phyloP scores from a whole-genome alignment of 2,329 filamentous ascomycete genomes.

The Keithomyces neogunnii region DNA sequence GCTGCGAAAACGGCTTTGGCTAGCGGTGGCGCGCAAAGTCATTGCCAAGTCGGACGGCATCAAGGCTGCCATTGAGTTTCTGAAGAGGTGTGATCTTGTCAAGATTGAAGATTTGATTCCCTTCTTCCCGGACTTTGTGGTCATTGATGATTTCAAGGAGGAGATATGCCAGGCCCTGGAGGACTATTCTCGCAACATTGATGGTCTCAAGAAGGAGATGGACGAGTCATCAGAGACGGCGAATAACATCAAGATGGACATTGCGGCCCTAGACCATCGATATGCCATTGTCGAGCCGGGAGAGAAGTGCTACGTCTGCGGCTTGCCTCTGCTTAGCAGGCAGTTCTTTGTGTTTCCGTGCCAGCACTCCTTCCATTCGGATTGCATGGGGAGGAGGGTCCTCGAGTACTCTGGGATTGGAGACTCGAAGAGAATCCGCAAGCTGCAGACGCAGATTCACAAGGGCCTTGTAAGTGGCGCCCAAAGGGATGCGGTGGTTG shows the following conservation, averaged over 20 bases:
- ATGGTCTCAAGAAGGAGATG: conserved; percentile 85
- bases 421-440: conserved; percentile 70
- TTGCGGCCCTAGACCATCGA: conserved; percentile 73
- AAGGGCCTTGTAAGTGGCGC: conserved; percentile 62
- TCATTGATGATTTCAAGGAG: conserved; percentile 98
- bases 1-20: conserved; percentile 89
- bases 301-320: conserved; percentile 86
- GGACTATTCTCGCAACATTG: conserved; percentile 87
- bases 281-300: conserved; percentile 97
- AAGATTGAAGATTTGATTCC: conserved; percentile 95
- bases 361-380: conserved; percentile 94
- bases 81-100: conserved; percentile 83
- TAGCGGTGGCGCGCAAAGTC: conserved; percentile 89
- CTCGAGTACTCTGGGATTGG: conserved; percentile 71
- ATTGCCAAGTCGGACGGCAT: conserved; percentile 82
- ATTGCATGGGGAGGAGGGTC: conserved; percentile 81
- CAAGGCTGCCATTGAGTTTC: conserved; percentile 87
- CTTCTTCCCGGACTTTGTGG: conserved; percentile 97
- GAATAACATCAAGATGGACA: conserved; percentile 82
- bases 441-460: conserved; percentile 76
- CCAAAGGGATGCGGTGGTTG: conserved; percentile 73
- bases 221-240: conserved; percentile 87
- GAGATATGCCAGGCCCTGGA: conserved; percentile 93
- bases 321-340: conserved; percentile 73
- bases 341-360: conserved; percentile 99